A percentile compares a stretch with the other conserved stretches of the same genome.
These are phyloP conservation scores for Centella asiatica DNA, from an alignment of 129 eudicot genomes.

Conservation along the genomic window DNA sequence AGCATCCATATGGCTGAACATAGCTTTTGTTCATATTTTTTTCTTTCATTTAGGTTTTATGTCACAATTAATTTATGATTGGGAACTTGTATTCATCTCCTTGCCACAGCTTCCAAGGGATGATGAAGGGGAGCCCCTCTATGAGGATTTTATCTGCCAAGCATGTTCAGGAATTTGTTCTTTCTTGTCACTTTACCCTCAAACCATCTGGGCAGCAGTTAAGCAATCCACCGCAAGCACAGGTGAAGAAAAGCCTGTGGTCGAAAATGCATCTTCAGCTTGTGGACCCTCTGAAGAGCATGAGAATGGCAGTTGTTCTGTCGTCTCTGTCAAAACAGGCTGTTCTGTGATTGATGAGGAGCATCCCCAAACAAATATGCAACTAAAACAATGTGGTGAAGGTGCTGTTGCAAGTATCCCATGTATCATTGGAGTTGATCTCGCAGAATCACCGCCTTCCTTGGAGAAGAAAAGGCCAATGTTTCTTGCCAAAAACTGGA, in stretches of 20 bases:
- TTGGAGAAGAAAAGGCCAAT: conserved; percentile 36
- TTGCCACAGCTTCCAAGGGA: conserved; percentile 68
- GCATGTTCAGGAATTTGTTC: conserved; percentile 53
- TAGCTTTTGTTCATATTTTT: too few relatives aligned
- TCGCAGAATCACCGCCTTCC: conserved; percentile 30
- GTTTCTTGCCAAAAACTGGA: conserved; percentile 82
- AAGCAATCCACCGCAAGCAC: conserved; percentile 27
- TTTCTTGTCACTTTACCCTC: conserved; percentile 58
- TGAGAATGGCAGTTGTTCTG: conserved; percentile 19
- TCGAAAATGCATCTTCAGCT: conserved; percentile 26
- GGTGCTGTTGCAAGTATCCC: conserved; percentile 30
- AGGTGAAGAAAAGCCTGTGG: conserved; percentile 31
- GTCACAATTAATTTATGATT: not conserved
- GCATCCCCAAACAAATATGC: conserved; percentile 17
- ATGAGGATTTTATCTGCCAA: conserved; percentile 85
- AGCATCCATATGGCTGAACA: too few relatives aligned
- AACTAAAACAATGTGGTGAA: conserved; percentile 16
- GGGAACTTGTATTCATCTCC: not conserved
- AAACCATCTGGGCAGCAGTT: conserved; percentile 35
- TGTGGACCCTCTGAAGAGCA: conserved; percentile 25
- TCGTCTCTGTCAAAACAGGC: conserved; percentile 15
- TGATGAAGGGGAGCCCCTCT: conserved; percentile 82
- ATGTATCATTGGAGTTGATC: conserved; percentile 54
- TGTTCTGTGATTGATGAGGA: conserved; percentile 20
- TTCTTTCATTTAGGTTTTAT: not conserved